Conservation (phyloP, 192 early-diverging fungal genomes). For the Powellomyces hirtus region DNA sequence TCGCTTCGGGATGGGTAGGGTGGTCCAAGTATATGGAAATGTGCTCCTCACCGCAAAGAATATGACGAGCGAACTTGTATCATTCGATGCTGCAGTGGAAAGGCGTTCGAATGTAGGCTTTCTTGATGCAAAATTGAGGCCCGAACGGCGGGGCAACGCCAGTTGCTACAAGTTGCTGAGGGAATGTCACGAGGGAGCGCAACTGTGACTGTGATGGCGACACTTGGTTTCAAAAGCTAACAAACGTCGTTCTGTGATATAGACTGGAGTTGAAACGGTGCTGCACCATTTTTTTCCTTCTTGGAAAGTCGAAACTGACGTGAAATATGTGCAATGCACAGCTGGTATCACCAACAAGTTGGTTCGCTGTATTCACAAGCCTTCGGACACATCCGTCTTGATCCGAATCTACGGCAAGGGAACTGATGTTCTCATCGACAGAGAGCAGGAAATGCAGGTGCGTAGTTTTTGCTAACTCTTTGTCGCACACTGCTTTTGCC, state of each 20-base stretch:
- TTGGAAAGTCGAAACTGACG: slow-evolving; percentile 34
- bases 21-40: too few species aligned
- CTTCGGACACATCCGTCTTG: slow-evolving; percentile 61
- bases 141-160: background rate
- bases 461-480: slow-evolving; percentile 27
- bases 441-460: slow-evolving; percentile 83
- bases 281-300: slow-evolving; percentile 29
- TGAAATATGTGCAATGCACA: slow-evolving; percentile 40
- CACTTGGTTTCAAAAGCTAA: too few species aligned
- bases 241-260: background rate
- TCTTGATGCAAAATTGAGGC: too few species aligned
- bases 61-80: too few species aligned
- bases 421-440: slow-evolving; percentile 84
- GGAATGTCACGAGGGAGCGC: too few species aligned
- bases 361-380: slow-evolving; percentile 67
- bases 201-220: too few species aligned
- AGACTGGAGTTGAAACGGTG: background rate
- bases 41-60: too few species aligned
- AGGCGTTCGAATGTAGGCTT: too few species aligned
- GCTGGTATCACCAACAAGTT: slow-evolving; percentile 61
- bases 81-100: too few species aligned
- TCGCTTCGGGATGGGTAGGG: too few species aligned
- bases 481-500: background rate
- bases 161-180: background rate
- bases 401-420: slow-evolving; percentile 88